Percentiles rank a stretch among this genome's conserved stretches.
Conservation (phyloP, 2,329 filamentous ascomycete species). For the Penicillium sp. region DNA sequence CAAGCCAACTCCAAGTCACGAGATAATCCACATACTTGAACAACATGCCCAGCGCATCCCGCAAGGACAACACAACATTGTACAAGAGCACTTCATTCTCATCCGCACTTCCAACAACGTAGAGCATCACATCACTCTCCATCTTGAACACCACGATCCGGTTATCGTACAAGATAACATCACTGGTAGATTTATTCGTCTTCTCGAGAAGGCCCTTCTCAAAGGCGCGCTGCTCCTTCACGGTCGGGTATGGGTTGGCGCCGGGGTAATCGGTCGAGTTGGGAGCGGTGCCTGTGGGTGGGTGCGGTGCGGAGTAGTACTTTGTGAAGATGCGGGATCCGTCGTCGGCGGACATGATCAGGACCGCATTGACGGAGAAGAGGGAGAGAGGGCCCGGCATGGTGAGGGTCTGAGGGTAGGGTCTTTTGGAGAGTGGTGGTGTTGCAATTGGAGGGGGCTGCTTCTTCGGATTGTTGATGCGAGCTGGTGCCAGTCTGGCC, state of each 20-base stretch:
- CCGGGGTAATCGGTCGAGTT: slow-evolving; percentile 65
- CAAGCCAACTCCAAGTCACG: not conserved
- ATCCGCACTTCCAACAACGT: slow-evolving; percentile 86
- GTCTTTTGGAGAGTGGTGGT: slow-evolving; percentile 23
- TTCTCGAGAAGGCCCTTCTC: slow-evolving; percentile 96
- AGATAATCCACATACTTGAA: slow-evolving; percentile 73
- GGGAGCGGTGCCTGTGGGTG: slow-evolving; percentile 63
- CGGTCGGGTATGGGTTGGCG: slow-evolving; percentile 80
- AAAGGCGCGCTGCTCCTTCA: slow-evolving; percentile 94
- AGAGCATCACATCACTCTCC: slow-evolving; percentile 96
- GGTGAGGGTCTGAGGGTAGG: slow-evolving; percentile 38
- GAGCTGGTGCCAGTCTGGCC: slow-evolving; percentile 34
- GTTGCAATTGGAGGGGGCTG: slow-evolving; percentile 20
- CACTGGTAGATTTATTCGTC: slow-evolving; percentile 91
- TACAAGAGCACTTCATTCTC: slow-evolving; percentile 98
- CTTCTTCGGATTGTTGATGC: slow-evolving; percentile 29
- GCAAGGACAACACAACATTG: slow-evolving; percentile 87
- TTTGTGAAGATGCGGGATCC: slow-evolving; percentile 91
- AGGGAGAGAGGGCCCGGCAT: slow-evolving; percentile 80
- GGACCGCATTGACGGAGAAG: slow-evolving; percentile 76
- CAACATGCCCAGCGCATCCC: slow-evolving; percentile 86
- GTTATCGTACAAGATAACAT: slow-evolving; percentile 98
- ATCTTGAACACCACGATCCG: slow-evolving; percentile 96
- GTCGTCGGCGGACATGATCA: slow-evolving; percentile 84
- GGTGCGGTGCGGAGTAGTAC: slow-evolving; percentile 80